Conservation (phyloP, 768 basidiomycete species). For the Suillus subluteus region DNA sequence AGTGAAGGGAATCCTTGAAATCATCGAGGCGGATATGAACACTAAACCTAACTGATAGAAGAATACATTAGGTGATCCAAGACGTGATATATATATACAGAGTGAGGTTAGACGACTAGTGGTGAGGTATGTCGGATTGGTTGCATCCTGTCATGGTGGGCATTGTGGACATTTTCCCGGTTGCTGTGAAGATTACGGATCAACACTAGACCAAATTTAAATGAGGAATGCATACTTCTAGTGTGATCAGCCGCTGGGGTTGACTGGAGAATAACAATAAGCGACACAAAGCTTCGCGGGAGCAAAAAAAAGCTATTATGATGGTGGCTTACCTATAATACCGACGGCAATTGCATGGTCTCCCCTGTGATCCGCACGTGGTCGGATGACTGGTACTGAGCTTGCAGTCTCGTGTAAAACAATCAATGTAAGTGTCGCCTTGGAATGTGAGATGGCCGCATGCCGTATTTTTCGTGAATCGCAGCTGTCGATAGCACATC, state of each 20-base stretch:
- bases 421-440: constrained; percentile 54
- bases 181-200: constrained; percentile 32
- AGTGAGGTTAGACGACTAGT: background rate
- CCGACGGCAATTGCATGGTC: constrained; percentile 52
- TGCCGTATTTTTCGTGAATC: constrained; percentile 48
- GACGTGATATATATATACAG: constrained; percentile 18
- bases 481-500: constrained; percentile 72
- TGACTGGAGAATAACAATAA: constrained; percentile 39
- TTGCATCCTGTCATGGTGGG: constrained; percentile 16
- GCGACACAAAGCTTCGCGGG: constrained; percentile 13
- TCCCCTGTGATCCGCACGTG: constrained; percentile 41
- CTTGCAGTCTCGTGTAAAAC: constrained; percentile 45
- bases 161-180: constrained; percentile 45
- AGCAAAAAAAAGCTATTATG: background rate
- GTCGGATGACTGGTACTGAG: constrained; percentile 54
- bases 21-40: background rate
- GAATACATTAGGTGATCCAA: constrained; percentile 8
- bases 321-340: constrained; percentile 53
- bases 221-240: constrained; percentile 40
- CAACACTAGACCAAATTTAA: constrained; percentile 6
- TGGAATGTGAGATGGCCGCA: constrained; percentile 61
- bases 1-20: background rate
- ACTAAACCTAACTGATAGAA: background rate
- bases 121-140: background rate
- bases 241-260: constrained; percentile 53